A percentile compares a stretch with the other conserved stretches of the same genome.
phyloP scores from a whole-genome alignment of 257 asterid species.

The Nicotiana tabacum region DNA sequence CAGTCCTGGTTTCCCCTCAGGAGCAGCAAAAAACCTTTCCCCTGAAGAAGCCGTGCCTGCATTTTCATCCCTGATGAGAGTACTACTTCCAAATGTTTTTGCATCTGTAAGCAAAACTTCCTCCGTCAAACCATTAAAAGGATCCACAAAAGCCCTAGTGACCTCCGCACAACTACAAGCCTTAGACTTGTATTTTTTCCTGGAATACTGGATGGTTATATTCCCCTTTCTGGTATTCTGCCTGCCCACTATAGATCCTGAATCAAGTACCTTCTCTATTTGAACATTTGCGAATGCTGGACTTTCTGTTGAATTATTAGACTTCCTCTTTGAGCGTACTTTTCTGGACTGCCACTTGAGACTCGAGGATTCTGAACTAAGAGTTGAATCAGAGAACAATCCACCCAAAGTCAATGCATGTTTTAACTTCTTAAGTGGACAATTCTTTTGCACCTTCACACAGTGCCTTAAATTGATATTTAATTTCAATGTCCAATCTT shows the following conservation, averaged over 20 bases:
- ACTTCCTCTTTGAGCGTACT: constrained; percentile 58
- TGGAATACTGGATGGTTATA: constrained; percentile 60
- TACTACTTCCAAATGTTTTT: constrained; percentile 15
- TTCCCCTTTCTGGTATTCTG: constrained; percentile 27
- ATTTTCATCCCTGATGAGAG: constrained; percentile 19
- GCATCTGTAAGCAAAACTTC: constrained; percentile 19
- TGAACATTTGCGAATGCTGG: constrained; percentile 24
- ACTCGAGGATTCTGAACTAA: constrained; percentile 26
- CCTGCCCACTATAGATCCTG: constrained; percentile 22
- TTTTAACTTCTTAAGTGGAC: constrained; percentile 42
- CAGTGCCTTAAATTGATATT: constrained; percentile 61
- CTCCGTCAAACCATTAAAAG: constrained; percentile 4
- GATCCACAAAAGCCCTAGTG: constrained; percentile 19
- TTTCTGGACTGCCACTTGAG: constrained; percentile 73
- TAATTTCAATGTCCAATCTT: constrained; percentile 80
- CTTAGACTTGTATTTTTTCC: constrained; percentile 53
- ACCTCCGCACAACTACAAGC: constrained; percentile 21
- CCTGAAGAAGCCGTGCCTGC: constrained; percentile 14
- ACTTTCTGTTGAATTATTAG: constrained; percentile 20
- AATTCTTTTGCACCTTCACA: constrained; percentile 57
- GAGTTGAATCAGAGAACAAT: constrained; percentile 39
- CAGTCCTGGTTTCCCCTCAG: constrained; percentile 10
- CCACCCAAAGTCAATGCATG: constrained; percentile 60
- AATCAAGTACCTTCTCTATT: constrained; percentile 22
- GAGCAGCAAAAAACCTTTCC: constrained; percentile 8